Evolutionary conservation across 768 basidiomycete genomes (phyloP).

Genomic region (Pholiota microspora): DNA sequence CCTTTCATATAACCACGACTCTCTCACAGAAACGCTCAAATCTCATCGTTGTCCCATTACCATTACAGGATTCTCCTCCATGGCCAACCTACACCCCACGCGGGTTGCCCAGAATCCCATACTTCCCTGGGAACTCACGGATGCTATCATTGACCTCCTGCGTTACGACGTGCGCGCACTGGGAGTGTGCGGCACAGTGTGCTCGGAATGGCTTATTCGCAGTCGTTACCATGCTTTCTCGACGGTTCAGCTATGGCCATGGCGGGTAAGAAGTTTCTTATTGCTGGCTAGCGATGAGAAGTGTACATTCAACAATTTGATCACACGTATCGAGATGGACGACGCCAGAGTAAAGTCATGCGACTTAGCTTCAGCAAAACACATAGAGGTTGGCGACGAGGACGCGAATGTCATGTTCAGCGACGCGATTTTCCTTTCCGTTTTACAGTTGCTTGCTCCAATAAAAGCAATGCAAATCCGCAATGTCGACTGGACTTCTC

Average conservation of each 20-base stretch:
- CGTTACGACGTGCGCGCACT: slow-evolving; percentile 23
- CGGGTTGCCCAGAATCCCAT: slow-evolving; percentile 8
- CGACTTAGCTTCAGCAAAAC: background rate
- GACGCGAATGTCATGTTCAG: slow-evolving; percentile 8
- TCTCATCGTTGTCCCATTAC: background rate
- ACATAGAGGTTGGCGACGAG: background rate
- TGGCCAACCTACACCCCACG: background rate
- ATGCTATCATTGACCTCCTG: slow-evolving; percentile 32
- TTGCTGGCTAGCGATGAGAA: slow-evolving; percentile 16
- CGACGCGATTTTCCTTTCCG: slow-evolving; percentile 18
- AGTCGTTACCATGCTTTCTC: slow-evolving; percentile 31
- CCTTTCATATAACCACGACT: background rate
- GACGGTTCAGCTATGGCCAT: slow-evolving; percentile 28
- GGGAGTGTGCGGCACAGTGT: slow-evolving; percentile 27
- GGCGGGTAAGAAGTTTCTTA: slow-evolving; percentile 23
- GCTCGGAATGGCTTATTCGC: slow-evolving; percentile 29
- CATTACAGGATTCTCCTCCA: background rate
- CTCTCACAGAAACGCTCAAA: background rate
- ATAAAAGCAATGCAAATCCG: slow-evolving; percentile 21
- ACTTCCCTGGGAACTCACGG: slow-evolving; percentile 31
- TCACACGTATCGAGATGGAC: slow-evolving; percentile 27
- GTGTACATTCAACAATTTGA: slow-evolving; percentile 26
- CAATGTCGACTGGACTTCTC: slow-evolving; percentile 28
- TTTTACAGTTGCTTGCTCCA: slow-evolving; percentile 17
- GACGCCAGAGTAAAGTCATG: slow-evolving; percentile 10